Conservation (phyloP, 805 yeast species). For the Barnettozyma salicaria region DNA sequence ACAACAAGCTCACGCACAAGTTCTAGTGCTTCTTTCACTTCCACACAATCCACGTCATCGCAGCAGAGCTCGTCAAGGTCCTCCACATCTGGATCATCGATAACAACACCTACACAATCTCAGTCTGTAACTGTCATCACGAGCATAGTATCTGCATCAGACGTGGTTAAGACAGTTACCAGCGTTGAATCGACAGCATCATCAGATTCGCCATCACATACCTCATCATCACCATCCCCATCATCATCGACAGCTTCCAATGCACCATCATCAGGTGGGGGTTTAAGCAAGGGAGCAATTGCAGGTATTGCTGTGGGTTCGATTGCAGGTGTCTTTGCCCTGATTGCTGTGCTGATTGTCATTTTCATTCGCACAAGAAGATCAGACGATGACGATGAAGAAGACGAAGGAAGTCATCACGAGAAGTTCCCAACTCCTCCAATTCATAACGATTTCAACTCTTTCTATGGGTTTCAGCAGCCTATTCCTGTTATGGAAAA, state of each 20-base stretch:
- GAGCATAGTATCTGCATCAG: slow-evolving; percentile 20
- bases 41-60: slow-evolving; percentile 7
- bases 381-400: slow-evolving; percentile 15
- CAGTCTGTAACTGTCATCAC: slow-evolving; percentile 11
- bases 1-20: neutral
- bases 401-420: slow-evolving; percentile 11
- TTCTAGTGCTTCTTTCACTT: slow-evolving; percentile 4
- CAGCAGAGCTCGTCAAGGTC: slow-evolving; percentile 2
- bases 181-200: slow-evolving; percentile 12
- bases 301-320: slow-evolving; percentile 58
- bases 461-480: slow-evolving; percentile 8
- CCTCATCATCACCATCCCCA: slow-evolving; percentile 9
- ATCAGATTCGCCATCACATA: slow-evolving; percentile 5
- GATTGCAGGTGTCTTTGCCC: slow-evolving; percentile 39
- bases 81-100: neutral
- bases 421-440: slow-evolving; percentile 13
- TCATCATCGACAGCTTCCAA: slow-evolving; percentile 16
- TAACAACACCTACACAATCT: slow-evolving; percentile 2
- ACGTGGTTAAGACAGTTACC: slow-evolving; percentile 12
- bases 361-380: slow-evolving; percentile 17
- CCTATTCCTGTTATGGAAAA: slow-evolving; percentile 10
- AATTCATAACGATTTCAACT: slow-evolving; percentile 7
- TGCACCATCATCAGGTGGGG: slow-evolving; percentile 1
- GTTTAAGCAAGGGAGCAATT: slow-evolving; percentile 41
- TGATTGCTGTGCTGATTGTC: slow-evolving; percentile 23